phyloP scores from a whole-genome alignment of 768 basidiomycete species.

The Termitomyces sp. region DNA sequence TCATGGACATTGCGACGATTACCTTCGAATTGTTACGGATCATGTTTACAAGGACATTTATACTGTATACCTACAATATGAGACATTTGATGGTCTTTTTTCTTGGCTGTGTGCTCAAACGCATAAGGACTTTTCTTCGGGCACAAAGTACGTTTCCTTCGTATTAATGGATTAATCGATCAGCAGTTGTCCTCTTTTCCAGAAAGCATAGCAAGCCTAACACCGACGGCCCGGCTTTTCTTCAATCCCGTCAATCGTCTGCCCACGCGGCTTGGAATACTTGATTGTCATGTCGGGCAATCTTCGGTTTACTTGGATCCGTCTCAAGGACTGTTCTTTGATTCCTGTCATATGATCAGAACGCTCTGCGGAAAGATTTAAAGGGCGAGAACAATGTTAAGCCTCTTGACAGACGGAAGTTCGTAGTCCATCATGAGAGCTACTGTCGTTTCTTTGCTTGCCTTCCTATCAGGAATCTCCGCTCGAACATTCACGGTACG shows the following conservation, averaged over 20 bases:
- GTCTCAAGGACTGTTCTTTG: background rate
- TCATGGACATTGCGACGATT: slow-evolving; percentile 33
- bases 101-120: background rate
- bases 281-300: background rate
- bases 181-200: too few species aligned
- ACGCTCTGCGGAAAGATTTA: background rate
- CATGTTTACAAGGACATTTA: slow-evolving; percentile 38
- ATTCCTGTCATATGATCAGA: background rate
- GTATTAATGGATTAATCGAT: too few species aligned
- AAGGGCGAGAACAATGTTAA: background rate
- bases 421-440: slow-evolving; percentile 23
- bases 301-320: background rate
- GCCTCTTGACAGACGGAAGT: background rate
- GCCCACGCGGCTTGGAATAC: background rate
- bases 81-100: slow-evolving; percentile 30
- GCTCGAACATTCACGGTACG: slow-evolving; percentile 55
- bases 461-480: slow-evolving; percentile 21
- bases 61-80: slow-evolving; percentile 41
- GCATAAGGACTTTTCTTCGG: background rate
- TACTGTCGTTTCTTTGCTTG: slow-evolving; percentile 14
- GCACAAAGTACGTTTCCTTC: background rate
- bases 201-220: too few species aligned
- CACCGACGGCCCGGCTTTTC: background rate
- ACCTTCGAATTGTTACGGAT: slow-evolving; percentile 29
- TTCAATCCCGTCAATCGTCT: too few species aligned